Base-by-base conservation (phyloP, 2,329 filamentous ascomycete genomes). In the Fusarium coffeatum region DNA sequence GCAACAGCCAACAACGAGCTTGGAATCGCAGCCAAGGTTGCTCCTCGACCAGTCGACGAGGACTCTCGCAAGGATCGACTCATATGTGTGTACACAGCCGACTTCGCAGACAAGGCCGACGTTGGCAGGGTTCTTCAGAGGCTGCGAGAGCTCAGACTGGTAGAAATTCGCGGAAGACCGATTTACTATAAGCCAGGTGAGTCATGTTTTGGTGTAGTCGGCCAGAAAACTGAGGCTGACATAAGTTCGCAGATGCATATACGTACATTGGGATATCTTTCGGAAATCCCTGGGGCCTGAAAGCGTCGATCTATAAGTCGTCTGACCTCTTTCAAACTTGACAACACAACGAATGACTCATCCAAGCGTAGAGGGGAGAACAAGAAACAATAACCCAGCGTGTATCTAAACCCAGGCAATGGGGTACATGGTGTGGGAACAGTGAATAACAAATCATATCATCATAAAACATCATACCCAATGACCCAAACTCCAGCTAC, bases 171-270 rank as follows among this genome's bases (percentile, higher is more conserved):
- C 50, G 78, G 78, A 6, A 82, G 80, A 47, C 80, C 83, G 2
- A 89, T 96, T 51, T 95, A 93, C 77, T 97, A 97, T 81, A 97
- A 97, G 76, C 87, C 87, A 72, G 90, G 91, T 86, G 77, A 83
- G 78, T 87, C 13, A 49, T 66, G 43, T 23, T 59, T 42, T 22
- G 28, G 15, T 47, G 41, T 28, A n/a, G 30, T 15, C 22, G 55
- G 30, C 34, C n/a, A 45, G 13, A 47, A 56, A 55, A 55, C 8
- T 22, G 59, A 65, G 51, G 43, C 64, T 74, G 46, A 74, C 62
- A 25, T 34, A 58, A 16, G 28, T 37, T 41, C 34, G 54, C 55
- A 89, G 90, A 93, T 82, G 89, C 87, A 1, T 92, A 86, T 75
- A 92, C 91, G 3, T 86, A 91, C 76, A 80, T 93, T 28, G 87